phyloP scores from a whole-genome alignment of 345 rosid genomes.

The Pistacia atlantica region DNA sequence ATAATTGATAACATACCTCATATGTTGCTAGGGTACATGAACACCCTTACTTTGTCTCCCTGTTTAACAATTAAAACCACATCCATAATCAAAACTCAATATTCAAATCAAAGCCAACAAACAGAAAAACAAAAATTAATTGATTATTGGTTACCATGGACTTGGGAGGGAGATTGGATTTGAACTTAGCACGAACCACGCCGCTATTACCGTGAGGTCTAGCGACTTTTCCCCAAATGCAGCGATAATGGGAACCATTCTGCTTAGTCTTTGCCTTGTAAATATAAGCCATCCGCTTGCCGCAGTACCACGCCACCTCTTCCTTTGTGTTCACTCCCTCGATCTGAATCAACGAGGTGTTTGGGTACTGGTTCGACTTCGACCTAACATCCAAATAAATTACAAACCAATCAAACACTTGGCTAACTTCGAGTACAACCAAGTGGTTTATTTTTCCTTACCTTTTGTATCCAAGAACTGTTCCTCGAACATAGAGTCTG shows the following conservation, averaged over 20 bases:
- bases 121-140: not conserved
- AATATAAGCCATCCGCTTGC: slow-evolving; percentile 58
- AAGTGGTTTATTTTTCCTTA: not conserved
- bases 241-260: slow-evolving; percentile 53
- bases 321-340: slow-evolving; percentile 69
- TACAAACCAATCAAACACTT: not conserved
- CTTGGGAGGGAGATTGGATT: slow-evolving; percentile 68
- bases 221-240: slow-evolving; percentile 68
- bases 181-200: slow-evolving; percentile 71
- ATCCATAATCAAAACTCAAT: not conserved
- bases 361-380: slow-evolving; percentile 75
- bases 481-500: slow-evolving; percentile 46
- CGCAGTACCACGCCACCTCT: slow-evolving; percentile 58
- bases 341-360: slow-evolving; percentile 62
- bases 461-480: slow-evolving; percentile 41
- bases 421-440: not conserved
- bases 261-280: slow-evolving; percentile 64
- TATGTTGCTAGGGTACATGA: slow-evolving; percentile 58
- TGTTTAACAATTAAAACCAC: slow-evolving; percentile 11
- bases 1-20: slow-evolving; percentile 25
- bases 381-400: slow-evolving; percentile 41
- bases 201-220: slow-evolving; percentile 80
- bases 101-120: slow-evolving; percentile 5
- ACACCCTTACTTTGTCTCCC: slow-evolving; percentile 63
- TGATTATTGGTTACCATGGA: slow-evolving; percentile 47